Percentiles rank a stretch among this genome's conserved stretches.
Evolutionary conservation across 192 early-diverging fungal genomes (phyloP).

Genomic region (Coemansia sp.): DNA sequence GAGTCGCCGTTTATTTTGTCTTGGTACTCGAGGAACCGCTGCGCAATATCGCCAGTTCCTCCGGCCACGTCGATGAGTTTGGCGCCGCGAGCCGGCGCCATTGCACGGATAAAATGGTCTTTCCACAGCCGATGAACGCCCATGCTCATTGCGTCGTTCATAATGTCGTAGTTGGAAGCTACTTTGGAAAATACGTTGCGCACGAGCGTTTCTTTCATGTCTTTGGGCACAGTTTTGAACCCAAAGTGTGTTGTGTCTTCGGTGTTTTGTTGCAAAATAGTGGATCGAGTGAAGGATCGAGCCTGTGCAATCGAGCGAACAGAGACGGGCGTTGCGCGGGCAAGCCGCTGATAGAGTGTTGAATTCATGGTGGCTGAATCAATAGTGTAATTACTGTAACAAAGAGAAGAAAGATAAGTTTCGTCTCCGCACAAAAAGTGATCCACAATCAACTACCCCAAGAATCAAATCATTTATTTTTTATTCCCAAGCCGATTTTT

Average conservation of each 20-base stretch:
- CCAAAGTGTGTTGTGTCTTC: conserved; percentile 83
- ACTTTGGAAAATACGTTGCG: conserved; percentile 91
- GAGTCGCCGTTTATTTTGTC: conserved; percentile 64
- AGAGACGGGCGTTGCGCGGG: not conserved
- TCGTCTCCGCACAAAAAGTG: not conserved
- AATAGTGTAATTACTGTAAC: not conserved
- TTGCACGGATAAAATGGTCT: conserved; percentile 80
- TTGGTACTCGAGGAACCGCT: conserved; percentile 88
- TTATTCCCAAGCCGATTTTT: not conserved
- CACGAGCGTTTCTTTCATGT: conserved; percentile 86
- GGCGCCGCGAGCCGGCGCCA: conserved; percentile 80
- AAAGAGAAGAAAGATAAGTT: not conserved
- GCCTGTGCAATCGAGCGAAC: not conserved
- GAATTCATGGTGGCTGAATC: not conserved
- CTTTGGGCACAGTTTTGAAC: conserved; percentile 81
- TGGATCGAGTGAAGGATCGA: not conserved
- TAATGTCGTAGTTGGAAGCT: conserved; percentile 92
- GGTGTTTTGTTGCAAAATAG: not conserved
- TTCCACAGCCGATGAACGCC: conserved; percentile 98
- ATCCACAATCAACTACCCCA: not conserved
- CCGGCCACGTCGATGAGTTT: conserved; percentile 95
- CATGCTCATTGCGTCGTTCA: conserved; percentile 96
- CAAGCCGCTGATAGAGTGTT: not conserved
- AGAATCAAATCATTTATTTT: not conserved
- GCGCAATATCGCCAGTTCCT: conserved; percentile 96